phyloP scores from a whole-genome alignment of 371 early-diverging fungal species.

The Basidiobolus meristosporus region DNA sequence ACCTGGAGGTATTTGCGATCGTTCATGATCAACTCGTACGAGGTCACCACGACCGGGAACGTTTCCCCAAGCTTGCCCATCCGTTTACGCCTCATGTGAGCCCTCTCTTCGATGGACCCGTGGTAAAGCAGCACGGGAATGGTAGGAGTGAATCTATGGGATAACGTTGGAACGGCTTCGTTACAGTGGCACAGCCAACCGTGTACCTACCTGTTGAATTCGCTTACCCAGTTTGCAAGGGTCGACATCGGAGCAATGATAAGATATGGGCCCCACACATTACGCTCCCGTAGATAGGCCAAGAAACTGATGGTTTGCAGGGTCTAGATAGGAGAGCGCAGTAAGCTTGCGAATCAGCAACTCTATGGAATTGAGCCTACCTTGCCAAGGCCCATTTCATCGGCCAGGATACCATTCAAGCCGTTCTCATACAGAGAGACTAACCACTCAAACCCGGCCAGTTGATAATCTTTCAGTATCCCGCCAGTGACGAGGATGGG shows the following conservation, averaged over 20 bases:
- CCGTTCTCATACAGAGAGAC: conserved; percentile 93
- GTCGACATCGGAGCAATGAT: conserved; percentile 93
- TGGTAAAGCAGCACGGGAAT: conserved; percentile 87
- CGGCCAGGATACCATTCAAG: conserved; percentile 94
- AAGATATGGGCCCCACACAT: conserved; percentile 87
- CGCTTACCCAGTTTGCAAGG: conserved; percentile 92
- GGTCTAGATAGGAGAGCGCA: conserved; percentile 32
- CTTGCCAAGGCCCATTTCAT: conserved; percentile 97
- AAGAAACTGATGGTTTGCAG: conserved; percentile 92
- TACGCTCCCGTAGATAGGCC: conserved; percentile 57
- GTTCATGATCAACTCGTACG: conserved; percentile 80
- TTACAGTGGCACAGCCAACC: neutral
- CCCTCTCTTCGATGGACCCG: conserved; percentile 62
- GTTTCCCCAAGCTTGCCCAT: conserved; percentile 27
- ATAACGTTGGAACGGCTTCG: neutral
- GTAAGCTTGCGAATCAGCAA: neutral
- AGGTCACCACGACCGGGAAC: conserved; percentile 74
- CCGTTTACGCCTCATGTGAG: conserved; percentile 48
- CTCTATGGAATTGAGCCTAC: conserved; percentile 8
- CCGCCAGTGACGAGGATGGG: conserved; percentile 67
- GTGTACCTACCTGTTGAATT: conserved; percentile 52
- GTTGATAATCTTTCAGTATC: conserved; percentile 80
- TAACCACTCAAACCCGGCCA: conserved; percentile 97
- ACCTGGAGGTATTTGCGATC: conserved; percentile 49
- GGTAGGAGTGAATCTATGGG: conserved; percentile 53